Evolutionary conservation across 768 basidiomycete genomes (phyloP).

Genomic region (Mycena capillaripes): DNA sequence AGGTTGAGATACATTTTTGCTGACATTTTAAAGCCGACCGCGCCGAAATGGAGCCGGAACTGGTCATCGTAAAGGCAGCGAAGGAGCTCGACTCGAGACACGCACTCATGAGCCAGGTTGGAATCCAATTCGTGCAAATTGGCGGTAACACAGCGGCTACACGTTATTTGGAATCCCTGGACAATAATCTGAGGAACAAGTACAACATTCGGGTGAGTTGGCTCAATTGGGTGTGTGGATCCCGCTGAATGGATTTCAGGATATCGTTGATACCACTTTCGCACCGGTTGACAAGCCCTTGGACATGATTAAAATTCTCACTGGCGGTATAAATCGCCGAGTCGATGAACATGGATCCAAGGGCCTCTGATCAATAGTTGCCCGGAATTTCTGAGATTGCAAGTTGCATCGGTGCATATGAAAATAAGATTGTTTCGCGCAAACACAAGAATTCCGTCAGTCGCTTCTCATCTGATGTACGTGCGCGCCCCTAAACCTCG

Average conservation of each 20-base stretch:
- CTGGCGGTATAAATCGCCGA: conserved; percentile 72
- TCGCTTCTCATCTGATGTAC: conserved; percentile 29
- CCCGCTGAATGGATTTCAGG: conserved; percentile 47
- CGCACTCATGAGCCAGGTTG: conserved; percentile 65
- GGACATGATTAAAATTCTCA: conserved; percentile 70
- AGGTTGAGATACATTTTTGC: neutral
- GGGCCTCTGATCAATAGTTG: conserved; percentile 21
- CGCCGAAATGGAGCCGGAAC: conserved; percentile 56
- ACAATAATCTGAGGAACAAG: conserved; percentile 60
- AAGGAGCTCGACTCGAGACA: conserved; percentile 59
- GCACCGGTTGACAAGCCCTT: conserved; percentile 57
- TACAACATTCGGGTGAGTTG: conserved; percentile 59
- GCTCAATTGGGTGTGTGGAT: neutral
- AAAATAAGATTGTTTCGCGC: neutral
- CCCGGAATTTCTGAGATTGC: no score
- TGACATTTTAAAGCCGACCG: conserved; percentile 21
- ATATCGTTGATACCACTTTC: conserved; percentile 77
- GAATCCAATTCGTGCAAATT: conserved; percentile 76
- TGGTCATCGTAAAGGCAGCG: conserved; percentile 58
- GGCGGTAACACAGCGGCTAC: conserved; percentile 60
- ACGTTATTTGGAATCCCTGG: conserved; percentile 60
- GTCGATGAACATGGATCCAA: conserved; percentile 29
- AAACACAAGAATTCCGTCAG: neutral
- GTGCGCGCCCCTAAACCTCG: conserved; percentile 23
- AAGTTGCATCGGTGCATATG: no score